These are phyloP conservation scores for Aspergillus candidus DNA, from an alignment of 2,329 filamentous ascomycete species.

Conservation along the genomic window DNA sequence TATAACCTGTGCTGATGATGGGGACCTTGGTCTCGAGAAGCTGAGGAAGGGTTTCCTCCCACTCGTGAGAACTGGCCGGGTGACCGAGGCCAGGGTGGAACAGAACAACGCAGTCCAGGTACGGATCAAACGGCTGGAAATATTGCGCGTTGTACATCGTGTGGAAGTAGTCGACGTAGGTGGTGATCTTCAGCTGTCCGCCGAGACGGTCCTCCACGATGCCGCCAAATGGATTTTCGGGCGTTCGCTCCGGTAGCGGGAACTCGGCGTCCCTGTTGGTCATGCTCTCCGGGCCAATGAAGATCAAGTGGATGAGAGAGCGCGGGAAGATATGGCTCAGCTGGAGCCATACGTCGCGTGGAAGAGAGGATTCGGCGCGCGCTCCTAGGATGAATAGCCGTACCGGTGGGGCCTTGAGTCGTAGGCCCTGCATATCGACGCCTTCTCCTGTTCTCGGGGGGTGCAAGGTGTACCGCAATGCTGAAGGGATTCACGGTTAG, in stretches of 20 bases:
- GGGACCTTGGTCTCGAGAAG: slow-evolving; percentile 93
- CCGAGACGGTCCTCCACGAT: slow-evolving; percentile 87
- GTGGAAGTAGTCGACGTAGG: slow-evolving; percentile 97
- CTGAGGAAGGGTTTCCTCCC: slow-evolving; percentile 82
- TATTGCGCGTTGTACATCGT: slow-evolving; percentile 85
- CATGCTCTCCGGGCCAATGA: slow-evolving; percentile 96
- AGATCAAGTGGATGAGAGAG: slow-evolving; percentile 81
- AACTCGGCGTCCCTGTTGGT: slow-evolving; percentile 88
- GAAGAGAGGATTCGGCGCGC: slow-evolving; percentile 93
- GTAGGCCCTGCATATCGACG: slow-evolving; percentile 67
- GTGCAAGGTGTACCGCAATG: slow-evolving; percentile 87
- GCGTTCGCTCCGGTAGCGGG: slow-evolving; percentile 77
- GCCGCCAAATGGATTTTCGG: slow-evolving; percentile 86
- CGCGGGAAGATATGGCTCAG: slow-evolving; percentile 92
- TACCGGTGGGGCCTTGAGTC: slow-evolving; percentile 78
- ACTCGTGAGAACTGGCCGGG: slow-evolving; percentile 87
- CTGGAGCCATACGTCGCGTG: slow-evolving; percentile 89
- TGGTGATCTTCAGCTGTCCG: slow-evolving; percentile 90
- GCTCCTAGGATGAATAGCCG: slow-evolving; percentile 90
- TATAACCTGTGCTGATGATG: slow-evolving; percentile 92
- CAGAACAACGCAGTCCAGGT: slow-evolving; percentile 95
- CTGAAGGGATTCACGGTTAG: slow-evolving; percentile 40
- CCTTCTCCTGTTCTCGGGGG: slow-evolving; percentile 75
- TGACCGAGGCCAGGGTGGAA: slow-evolving; percentile 97
- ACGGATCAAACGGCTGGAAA: slow-evolving; percentile 93